Percentiles rank a stretch among this genome's conserved stretches.
These are phyloP conservation scores for Oehlia diaphana DNA, from an alignment of 192 early-diverging fungal species.

Conservation along the genomic window DNA sequence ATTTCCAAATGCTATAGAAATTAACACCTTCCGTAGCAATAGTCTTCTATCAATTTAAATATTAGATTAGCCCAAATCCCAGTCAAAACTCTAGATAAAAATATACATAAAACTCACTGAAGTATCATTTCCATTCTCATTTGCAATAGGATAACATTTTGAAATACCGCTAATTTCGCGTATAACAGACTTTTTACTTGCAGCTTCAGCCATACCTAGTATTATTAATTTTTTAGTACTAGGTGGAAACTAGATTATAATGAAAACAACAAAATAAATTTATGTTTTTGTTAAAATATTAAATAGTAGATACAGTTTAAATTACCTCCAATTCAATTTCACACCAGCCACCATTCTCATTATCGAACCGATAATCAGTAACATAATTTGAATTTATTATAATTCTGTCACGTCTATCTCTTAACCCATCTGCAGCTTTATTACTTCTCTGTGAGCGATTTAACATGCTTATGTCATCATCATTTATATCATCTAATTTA, in stretches of 20 bases:
- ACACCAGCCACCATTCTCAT: slow-evolving; percentile 65
- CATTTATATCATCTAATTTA: slow-evolving; percentile 40
- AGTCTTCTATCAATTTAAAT: slow-evolving; percentile 41
- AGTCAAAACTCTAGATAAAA: not conserved
- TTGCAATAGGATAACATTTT: slow-evolving; percentile 77
- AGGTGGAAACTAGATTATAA: slow-evolving; percentile 67
- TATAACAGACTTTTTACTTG: slow-evolving; percentile 71
- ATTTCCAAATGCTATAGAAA: slow-evolving; percentile 88
- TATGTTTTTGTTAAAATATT: not conserved
- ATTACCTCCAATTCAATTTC: slow-evolving; percentile 71
- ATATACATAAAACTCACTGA: slow-evolving; percentile 40
- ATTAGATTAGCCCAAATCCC: slow-evolving; percentile 5
- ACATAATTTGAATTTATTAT: slow-evolving; percentile 52
- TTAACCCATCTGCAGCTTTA: slow-evolving; percentile 33
- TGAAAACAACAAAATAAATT: not conserved
- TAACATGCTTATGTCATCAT: slow-evolving; percentile 39
- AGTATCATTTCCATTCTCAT: slow-evolving; percentile 79
- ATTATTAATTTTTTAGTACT: slow-evolving; percentile 93
- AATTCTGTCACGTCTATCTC: slow-evolving; percentile 30
- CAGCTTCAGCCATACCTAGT: slow-evolving; percentile 82
- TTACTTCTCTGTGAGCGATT: slow-evolving; percentile 31
- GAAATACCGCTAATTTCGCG: slow-evolving; percentile 85
- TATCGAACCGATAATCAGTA: slow-evolving; percentile 69
- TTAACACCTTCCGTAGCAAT: slow-evolving; percentile 92
- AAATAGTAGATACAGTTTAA: not conserved